Conservation (phyloP, 768 basidiomycete genomes). For the Phlebiopsis flavidoalba region DNA sequence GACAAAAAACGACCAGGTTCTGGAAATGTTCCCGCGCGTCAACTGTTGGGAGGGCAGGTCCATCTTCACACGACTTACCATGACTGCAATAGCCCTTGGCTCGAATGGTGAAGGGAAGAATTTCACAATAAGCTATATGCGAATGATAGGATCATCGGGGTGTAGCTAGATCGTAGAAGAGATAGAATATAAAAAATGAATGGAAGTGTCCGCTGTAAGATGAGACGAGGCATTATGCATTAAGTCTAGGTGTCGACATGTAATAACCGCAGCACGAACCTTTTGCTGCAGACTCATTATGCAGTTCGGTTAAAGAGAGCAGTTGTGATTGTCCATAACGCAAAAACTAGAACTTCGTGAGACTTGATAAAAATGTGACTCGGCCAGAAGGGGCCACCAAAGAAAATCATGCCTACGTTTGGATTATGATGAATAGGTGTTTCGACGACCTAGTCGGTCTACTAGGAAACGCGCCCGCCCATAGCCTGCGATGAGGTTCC, state of each 20-base stretch:
- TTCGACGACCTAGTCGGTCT: slow-evolving; percentile 63
- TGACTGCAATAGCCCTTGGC: slow-evolving; percentile 76
- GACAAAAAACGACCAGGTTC: slow-evolving; percentile 62
- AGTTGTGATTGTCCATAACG: slow-evolving; percentile 48
- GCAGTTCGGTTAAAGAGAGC: slow-evolving; percentile 31
- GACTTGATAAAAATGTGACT: not conserved
- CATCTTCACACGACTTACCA: slow-evolving; percentile 37
- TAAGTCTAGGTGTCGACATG: not conserved
- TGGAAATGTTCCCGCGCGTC: slow-evolving; percentile 18
- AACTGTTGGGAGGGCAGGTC: not conserved
- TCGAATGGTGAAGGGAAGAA: slow-evolving; percentile 73
- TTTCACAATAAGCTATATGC: slow-evolving; percentile 68
- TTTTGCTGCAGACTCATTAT: slow-evolving; percentile 28
- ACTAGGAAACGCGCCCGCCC: slow-evolving; percentile 52
- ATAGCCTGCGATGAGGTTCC: slow-evolving; percentile 59
- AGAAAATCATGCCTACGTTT: slow-evolving; percentile 56
- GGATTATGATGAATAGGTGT: slow-evolving; percentile 62
- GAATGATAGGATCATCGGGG: slow-evolving; percentile 65
- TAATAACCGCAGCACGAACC: slow-evolving; percentile 12
- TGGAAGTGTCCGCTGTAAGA: slow-evolving; percentile 50
- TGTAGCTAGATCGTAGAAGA: slow-evolving; percentile 69
- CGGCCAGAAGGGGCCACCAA: slow-evolving; percentile 31
- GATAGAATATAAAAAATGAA: slow-evolving; percentile 58
- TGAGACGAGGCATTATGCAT: not conserved
- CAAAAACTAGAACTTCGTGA: slow-evolving; percentile 37